Evolutionary conservation across 139 green algal species (phyloP), one percentile per base, ranked within the genome.

Genomic region (Chlamydomonas schloesseri): DNA sequence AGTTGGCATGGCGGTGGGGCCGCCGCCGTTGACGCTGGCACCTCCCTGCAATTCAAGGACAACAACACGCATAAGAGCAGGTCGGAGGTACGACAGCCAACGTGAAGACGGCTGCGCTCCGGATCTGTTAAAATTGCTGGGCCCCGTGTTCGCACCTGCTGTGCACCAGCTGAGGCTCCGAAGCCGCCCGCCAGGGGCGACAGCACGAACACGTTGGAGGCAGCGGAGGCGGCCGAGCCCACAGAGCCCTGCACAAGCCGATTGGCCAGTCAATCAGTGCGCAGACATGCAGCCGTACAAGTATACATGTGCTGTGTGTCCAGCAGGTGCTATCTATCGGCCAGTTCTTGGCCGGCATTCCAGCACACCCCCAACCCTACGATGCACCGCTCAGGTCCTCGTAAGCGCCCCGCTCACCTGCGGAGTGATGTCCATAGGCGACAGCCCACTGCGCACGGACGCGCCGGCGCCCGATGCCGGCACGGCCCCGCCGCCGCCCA

Each of bases 371-470:
- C 55, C 55, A 36, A 3, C 28, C 14, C 13, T 3, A 24, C 2
- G 6, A 4, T 64, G 57, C 57, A 29, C 57, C 23, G 57, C 4
- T 3, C 57, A 10, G 57, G 21, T 29, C 20, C 21, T 2, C 57
- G 23, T 64, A 64, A 64, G 20, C 5, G 26, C 62, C n/a, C n/a
- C n/a, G 3, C n/a, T 4, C 31, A 84, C 78, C 78, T 84, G 78
- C 1, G 78, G 78, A 6, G 78, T 84, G 26, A 84, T 84, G 64
- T 84, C 78, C 78, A 84, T 84, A 11, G 78, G 78, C 9, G 78
- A 84, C 10, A 50, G 34, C 5, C 69, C 34, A 1, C 8, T 14
- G 15, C 33, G 18, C 1, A 53, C 31, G 53, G 46, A 17, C 29
- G 53, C 37, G 24, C 31, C 34, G 14, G 73, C 9, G 26, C n/a